Conservation (phyloP, 2,329 filamentous ascomycete genomes). For the Talaromyces sp. region DNA sequence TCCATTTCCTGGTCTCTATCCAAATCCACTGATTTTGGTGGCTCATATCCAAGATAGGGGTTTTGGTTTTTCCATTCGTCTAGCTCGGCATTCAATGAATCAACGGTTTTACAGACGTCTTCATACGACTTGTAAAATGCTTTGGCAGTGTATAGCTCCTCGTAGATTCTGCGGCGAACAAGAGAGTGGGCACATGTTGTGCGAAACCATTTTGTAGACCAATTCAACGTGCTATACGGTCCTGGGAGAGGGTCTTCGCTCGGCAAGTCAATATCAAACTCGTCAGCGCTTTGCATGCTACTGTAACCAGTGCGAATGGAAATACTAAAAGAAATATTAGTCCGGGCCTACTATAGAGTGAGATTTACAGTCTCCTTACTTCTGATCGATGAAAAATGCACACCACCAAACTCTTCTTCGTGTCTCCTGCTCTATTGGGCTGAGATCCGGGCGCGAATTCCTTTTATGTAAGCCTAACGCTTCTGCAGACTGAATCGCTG, state of each 20-base stretch:
- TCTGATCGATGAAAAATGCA: conserved; percentile 66
- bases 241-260: conserved; percentile 81
- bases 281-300: conserved; percentile 65
- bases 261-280: conserved; percentile 90
- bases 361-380: conserved; percentile 35
- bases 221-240: conserved; percentile 60
- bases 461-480: conserved; percentile 91
- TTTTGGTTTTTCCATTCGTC: conserved; percentile 91
- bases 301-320: conserved; percentile 64
- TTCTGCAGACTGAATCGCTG: conserved; percentile 81
- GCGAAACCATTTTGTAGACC: conserved; percentile 89
- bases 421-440: conserved; percentile 85
- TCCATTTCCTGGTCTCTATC: conserved; percentile 74
- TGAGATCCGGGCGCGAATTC: conserved; percentile 81
- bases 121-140: conserved; percentile 81
- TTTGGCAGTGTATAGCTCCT: conserved; percentile 79
- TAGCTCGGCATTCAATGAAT: conserved; percentile 76
- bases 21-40: conserved; percentile 83
- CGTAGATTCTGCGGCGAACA: conserved; percentile 90
- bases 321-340: conserved; percentile 39
- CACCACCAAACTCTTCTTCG: conserved; percentile 72
- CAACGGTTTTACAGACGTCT: conserved; percentile 84
- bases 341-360: not conserved
- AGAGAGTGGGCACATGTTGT: conserved; percentile 82
- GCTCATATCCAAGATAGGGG: conserved; percentile 66